Evolutionary conservation across 768 basidiomycete species (phyloP).

Genomic region (Leccinum sublutescens): DNA sequence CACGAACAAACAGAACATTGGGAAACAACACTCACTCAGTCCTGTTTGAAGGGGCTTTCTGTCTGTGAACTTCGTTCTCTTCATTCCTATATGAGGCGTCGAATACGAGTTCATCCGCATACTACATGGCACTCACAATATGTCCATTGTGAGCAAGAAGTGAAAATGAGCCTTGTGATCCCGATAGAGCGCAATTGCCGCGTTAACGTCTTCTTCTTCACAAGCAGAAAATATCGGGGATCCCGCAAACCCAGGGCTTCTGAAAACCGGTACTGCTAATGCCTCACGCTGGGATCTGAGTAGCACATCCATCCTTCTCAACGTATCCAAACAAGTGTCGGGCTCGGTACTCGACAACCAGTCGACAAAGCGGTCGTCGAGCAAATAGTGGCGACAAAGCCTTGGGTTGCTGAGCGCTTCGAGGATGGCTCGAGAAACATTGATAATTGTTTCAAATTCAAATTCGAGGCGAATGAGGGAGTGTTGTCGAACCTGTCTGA

Average conservation of each 20-base stretch:
- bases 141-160: constrained; percentile 9
- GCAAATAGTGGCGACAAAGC: constrained; percentile 1
- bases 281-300: neutral
- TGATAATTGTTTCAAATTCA: constrained; percentile 4
- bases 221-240: neutral
- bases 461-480: constrained; percentile 7
- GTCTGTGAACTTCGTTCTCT: neutral
- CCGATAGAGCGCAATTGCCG: neutral
- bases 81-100: constrained; percentile 1
- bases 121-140: constrained; percentile 4
- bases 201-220: constrained; percentile 1
- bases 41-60: neutral
- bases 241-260: neutral
- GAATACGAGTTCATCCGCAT: neutral
- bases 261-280: neutral
- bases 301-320: neutral
- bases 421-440: constrained; percentile 7
- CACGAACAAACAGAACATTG: too few species aligned
- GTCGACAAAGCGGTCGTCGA: constrained; percentile 1
- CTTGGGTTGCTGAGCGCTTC: neutral
- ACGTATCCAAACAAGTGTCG: neutral
- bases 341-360: constrained; percentile 7
- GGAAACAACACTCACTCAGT: neutral
- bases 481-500: constrained; percentile 4
- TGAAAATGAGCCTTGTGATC: constrained; percentile 5